Evolutionary conservation across 1,284 basidiomycete species (phyloP).

Genomic region (Cutaneotrichosporon sp.): DNA sequence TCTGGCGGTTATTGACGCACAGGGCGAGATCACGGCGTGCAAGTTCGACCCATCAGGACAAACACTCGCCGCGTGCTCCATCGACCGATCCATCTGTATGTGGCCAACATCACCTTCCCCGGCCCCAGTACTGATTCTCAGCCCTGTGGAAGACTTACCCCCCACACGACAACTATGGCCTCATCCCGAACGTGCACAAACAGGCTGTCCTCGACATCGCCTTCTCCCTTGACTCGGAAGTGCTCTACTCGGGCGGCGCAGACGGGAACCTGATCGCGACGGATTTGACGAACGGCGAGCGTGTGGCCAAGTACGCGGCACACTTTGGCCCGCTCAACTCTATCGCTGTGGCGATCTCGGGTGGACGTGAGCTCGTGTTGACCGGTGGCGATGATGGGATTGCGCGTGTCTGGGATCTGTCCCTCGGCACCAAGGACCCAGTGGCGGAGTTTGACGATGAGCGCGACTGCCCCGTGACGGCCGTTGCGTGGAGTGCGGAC

Average conservation of each 20-base stretch:
- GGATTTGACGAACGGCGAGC: conserved; percentile 43
- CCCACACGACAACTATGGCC: conserved; percentile 49
- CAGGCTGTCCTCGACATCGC: conserved; percentile 48
- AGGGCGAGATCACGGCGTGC: conserved; percentile 49
- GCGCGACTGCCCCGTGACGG: conserved; percentile 70
- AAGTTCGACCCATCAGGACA: conserved; percentile 49
- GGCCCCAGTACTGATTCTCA: conserved; percentile 13
- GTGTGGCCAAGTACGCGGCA: conserved; percentile 51
- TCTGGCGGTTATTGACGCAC: neutral
- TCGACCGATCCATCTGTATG: conserved; percentile 47
- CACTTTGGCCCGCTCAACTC: conserved; percentile 84
- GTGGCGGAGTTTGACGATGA: conserved; percentile 76
- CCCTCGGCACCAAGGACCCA: conserved; percentile 67
- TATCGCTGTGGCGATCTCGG: conserved; percentile 77
- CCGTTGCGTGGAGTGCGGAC: conserved; percentile 85
- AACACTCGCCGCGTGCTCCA: conserved; percentile 46
- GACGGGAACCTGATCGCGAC: conserved; percentile 46
- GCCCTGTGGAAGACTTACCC: conserved; percentile 50
- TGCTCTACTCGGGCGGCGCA: conserved; percentile 46
- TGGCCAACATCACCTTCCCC: neutral
- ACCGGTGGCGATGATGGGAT: conserved; percentile 85
- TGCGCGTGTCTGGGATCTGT: conserved; percentile 79
- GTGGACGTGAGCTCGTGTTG: conserved; percentile 65
- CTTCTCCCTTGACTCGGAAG: conserved; percentile 46
- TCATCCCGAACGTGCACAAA: conserved; percentile 48